These are phyloP conservation scores for Eucalyptus erythrocorys DNA, from an alignment of 345 rosid species.

Conservation along the genomic window DNA sequence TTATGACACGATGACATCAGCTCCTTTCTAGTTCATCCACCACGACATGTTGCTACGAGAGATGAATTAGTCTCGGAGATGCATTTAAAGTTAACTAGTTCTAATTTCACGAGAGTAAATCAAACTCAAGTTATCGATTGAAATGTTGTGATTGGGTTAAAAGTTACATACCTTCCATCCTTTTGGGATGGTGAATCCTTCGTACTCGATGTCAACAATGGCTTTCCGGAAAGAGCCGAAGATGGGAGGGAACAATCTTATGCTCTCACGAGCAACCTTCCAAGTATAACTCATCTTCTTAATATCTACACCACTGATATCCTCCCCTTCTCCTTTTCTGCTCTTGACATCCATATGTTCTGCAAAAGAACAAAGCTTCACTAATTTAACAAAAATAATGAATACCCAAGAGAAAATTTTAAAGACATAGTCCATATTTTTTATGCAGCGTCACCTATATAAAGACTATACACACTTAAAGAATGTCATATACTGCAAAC, in stretches of 20 bases:
- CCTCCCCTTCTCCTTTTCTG: slow-evolving; percentile 14
- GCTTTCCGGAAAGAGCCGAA: slow-evolving; percentile 80
- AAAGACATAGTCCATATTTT: not conserved
- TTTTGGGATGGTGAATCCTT: slow-evolving; percentile 58
- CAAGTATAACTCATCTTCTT: slow-evolving; percentile 61
- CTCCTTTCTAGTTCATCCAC: not conserved
- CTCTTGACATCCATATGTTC: slow-evolving; percentile 37
- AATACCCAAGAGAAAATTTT: not conserved
- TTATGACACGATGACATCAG: not conserved
- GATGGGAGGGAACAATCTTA: slow-evolving; percentile 71
- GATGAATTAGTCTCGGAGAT: not conserved
- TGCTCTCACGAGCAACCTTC: slow-evolving; percentile 66
- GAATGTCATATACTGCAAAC: not conserved
- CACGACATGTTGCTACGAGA: not conserved
- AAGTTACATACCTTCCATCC: slow-evolving; percentile 57
- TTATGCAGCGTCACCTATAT: not conserved
- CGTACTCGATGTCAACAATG: slow-evolving; percentile 35
- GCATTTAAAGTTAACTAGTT: not conserved
- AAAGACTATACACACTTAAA: not conserved
- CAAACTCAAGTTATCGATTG: not conserved
- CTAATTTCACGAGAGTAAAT: not conserved
- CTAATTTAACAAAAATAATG: not conserved
- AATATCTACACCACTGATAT: slow-evolving; percentile 36
- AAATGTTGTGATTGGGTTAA: not conserved
- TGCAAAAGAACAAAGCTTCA: slow-evolving; percentile 1